Base-by-base conservation (phyloP, 1,284 basidiomycete species). In the Chondrostereum purpureum region DNA sequence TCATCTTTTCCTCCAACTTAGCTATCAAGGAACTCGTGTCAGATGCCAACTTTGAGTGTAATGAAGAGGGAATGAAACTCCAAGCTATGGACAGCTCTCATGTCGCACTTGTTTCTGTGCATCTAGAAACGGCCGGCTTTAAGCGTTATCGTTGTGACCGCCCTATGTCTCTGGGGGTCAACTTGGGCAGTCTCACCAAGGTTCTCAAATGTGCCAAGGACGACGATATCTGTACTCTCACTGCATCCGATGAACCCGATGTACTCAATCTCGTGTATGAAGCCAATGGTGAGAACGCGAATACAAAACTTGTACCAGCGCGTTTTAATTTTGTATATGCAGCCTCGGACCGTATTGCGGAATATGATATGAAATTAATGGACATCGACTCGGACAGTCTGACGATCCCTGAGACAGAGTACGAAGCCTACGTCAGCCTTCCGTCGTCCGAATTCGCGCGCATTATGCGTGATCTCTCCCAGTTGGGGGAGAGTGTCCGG, bases 31-130 rank as follows among this genome's bases (percentile, higher is more conserved):
- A 99, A 61, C 85, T 98, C 44, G 93, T 99, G 43, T 86, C 92
- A 10, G 96, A 99, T 63, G 95, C 92, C 64, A 99, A 99, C 70
- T 97, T 98, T 62, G 91, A 97, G 62, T 98, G 94, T 67, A 92
- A 83, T 52, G 95, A 99, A 54, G 93, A 96, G 58, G 96, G 92
- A 34, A 87, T 99, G 42, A 80, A 81, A 46, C 77, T 97, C 12
- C 96, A 99, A 75, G 95, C 96, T 1, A 99, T 99, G 96, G 96
- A 99, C 75, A 98, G 97, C 78, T 98, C 95, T 4, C 96, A 99
- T 68, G 95, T 99, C 58, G 96, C 95, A 1, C 86, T 98, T 49
- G 95, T 98, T 31, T 71, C 90, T 5, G 88, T 95, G 42, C 77
- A 84, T 51, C 77, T 97, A 41, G 69, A 83, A 21, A 77, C 80